phyloP scores from a whole-genome alignment of 1,284 basidiomycete genomes.

The Bjerkandera adusta region DNA sequence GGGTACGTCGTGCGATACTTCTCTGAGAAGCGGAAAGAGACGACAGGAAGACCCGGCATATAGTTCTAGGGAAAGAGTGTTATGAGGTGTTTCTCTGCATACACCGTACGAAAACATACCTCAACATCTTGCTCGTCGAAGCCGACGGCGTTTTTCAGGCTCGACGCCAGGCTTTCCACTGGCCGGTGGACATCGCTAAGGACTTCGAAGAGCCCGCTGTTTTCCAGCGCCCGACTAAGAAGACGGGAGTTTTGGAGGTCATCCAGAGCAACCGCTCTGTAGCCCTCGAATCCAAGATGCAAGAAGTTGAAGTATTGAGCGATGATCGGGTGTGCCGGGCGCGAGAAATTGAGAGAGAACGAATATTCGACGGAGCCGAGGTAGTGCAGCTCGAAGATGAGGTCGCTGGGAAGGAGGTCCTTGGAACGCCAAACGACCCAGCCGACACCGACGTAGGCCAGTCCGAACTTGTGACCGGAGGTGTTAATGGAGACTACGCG shows the following conservation, averaged over 20 bases:
- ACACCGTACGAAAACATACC: constrained; percentile 34
- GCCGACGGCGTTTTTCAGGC: constrained; percentile 35
- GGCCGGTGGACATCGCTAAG: constrained; percentile 69
- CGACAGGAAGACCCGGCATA: constrained; percentile 82
- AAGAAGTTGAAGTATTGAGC: constrained; percentile 92
- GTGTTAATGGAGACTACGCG: constrained; percentile 90
- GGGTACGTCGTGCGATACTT: constrained; percentile 69
- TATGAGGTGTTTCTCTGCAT: constrained; percentile 5
- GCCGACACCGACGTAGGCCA: constrained; percentile 85
- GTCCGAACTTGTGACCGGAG: constrained; percentile 89
- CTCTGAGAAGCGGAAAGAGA: constrained; percentile 89
- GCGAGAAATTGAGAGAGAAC: constrained; percentile 94
- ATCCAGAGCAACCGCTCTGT: constrained; percentile 68
- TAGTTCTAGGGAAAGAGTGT: constrained; percentile 49
- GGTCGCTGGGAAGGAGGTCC: constrained; percentile 77
- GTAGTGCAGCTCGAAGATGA: constrained; percentile 94
- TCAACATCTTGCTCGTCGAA: constrained; percentile 53
- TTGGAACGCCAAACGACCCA: constrained; percentile 86
- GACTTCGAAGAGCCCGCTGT: constrained; percentile 73
- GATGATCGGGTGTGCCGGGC: constrained; percentile 88
- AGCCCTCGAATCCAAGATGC: constrained; percentile 84
- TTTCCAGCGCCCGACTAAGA: constrained; percentile 84
- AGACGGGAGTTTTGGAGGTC: constrained; percentile 86
- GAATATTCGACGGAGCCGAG: constrained; percentile 57
- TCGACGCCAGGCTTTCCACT: constrained; percentile 22